Base-by-base conservation (phyloP, 495 filamentous ascomycete genomes). In the Glonium stellatum region DNA sequence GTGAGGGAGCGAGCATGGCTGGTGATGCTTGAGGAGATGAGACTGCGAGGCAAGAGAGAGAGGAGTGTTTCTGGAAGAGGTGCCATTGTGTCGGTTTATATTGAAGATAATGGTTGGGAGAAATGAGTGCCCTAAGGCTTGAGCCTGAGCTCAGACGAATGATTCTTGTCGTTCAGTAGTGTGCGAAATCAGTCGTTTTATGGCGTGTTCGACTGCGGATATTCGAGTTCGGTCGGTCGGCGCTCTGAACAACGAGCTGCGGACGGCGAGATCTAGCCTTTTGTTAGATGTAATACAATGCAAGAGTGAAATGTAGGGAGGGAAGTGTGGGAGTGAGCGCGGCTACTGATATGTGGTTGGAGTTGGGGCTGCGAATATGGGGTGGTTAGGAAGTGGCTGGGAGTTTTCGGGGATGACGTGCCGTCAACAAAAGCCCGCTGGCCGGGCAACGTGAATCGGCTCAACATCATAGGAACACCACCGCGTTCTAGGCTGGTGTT, bases 21-120 rank as follows among this genome's bases (percentile, higher is more conserved):
- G 35, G 41, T 54, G 59, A 48, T 52, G 49, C 39, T 55, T 10
- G 47, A 42, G 23, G 48, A 27, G 53, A 62, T 41, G 59, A 67
- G 42, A 18, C 58, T 25, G 44, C 56, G 44, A 6, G 59, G 49
- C 6, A 70, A 35, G 50, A 64, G 37, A 21, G 58, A 47, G 35
- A 66, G 47, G 25, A 70, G 58, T 42, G 56, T 41, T 39, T 52
- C 58, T 31, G 53, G 53, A 42, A 60, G 58, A 36, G 62, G 47
- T 10, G 57, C 51, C 58, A 65, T 60, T n/a, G 22, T 57, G 31
- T 36, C 27, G 11, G 22, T 41, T 35, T 18, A 12, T 4, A 4
- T n/a, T 42, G n/a, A 42, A 18, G 21, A 13, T 25, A 37, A 12
- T 58, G 60, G 31, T 18, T 31, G 25, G 34, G 39, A 54, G 52